Evolutionary conservation across 306 rosid genomes (phyloP).

Genomic region (barrel medic (Medicago truncatula)): MtrunA17r5.0-ANR NC_053044.1:54369001-54369500

Average conservation of each 20-base stretch:
- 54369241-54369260: background rate
- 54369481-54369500: no score
- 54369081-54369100: conserved; percentile 95
- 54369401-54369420: no score
- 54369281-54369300: background rate
- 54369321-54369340: no score
- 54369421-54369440: no score
- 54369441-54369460: no score
- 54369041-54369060: conserved; percentile 91
- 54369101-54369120: conserved; percentile 93
- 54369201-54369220: background rate
- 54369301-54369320: no score
- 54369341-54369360: no score
- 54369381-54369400: no score
- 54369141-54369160: conserved; percentile 33
- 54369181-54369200: conserved; percentile 33
- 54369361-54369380: no score
- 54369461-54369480: no score
- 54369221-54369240: background rate
- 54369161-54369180: conserved; percentile 8
- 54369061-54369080: conserved; percentile 81
- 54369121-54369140: conserved; percentile 56
- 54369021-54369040: conserved; percentile 77
- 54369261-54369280: background rate
- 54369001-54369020: conserved; percentile 37